Conservation (phyloP, 192 early-diverging fungal species). For the Coemansia sp. region DNA sequence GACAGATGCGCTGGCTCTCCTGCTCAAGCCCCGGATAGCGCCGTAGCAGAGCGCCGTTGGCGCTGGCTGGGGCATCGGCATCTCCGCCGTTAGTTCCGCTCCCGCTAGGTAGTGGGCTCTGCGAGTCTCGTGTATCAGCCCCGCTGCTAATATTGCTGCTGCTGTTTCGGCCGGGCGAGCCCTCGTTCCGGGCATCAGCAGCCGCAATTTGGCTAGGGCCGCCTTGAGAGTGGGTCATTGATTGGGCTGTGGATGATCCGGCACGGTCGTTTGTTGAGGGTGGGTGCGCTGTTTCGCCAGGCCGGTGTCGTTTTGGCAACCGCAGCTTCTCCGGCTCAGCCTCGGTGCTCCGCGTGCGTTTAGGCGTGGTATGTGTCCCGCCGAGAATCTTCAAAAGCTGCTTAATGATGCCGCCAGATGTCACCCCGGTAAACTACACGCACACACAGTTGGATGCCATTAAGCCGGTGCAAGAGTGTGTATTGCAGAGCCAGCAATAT, state of each 20-base stretch:
- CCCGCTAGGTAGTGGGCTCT: background rate
- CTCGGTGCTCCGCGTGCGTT: constrained; percentile 42
- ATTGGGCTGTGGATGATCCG: constrained; percentile 7
- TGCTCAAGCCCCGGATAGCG: constrained; percentile 41
- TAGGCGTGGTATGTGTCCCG: constrained; percentile 39
- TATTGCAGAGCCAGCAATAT: background rate
- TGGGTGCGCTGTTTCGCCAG: constrained; percentile 11
- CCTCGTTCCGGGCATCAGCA: background rate
- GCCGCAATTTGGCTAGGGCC: background rate
- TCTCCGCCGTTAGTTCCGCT: constrained; percentile 2
- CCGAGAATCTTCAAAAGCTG: constrained; percentile 38
- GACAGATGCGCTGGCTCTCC: constrained; percentile 35
- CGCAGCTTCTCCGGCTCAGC: constrained; percentile 20
- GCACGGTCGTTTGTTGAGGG: constrained; percentile 4
- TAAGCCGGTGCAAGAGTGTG: background rate
- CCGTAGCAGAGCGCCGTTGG: constrained; percentile 6
- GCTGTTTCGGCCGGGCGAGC: constrained; percentile 2
- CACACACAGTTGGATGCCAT: background rate
- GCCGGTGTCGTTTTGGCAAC: constrained; percentile 30
- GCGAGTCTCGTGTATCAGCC: background rate
- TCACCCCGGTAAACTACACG: background rate
- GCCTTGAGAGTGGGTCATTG: constrained; percentile 27
- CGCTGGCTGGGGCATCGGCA: constrained; percentile 1
- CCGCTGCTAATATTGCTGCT: background rate
- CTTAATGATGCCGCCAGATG: background rate